Conservation (phyloP, 371 early-diverging fungal species). For the Mucor irregularis region DNA sequence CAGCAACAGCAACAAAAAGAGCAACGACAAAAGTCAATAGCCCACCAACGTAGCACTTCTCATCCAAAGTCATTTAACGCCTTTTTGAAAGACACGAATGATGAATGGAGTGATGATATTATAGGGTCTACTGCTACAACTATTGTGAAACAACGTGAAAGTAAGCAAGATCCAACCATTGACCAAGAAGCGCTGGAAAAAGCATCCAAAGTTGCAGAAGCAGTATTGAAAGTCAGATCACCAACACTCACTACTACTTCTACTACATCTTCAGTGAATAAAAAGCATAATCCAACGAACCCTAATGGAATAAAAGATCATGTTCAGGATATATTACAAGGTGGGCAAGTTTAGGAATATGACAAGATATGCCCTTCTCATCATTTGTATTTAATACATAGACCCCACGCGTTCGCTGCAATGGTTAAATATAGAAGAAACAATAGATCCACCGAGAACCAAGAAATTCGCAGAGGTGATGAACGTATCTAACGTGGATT, state of each 20-base stretch:
- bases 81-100: slow-evolving; percentile 53
- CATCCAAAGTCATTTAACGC: slow-evolving; percentile 46
- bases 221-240: background rate
- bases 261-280: background rate
- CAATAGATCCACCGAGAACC: slow-evolving; percentile 29
- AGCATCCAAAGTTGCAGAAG: slow-evolving; percentile 9
- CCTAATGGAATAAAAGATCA: slow-evolving; percentile 24
- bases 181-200: slow-evolving; percentile 9
- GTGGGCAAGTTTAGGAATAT: background rate
- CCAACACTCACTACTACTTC: background rate
- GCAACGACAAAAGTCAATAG: slow-evolving; percentile 1
- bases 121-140: slow-evolving; percentile 11
- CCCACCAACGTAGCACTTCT: slow-evolving; percentile 36
- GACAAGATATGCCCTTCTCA: too few species aligned
- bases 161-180: background rate
- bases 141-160: background rate
- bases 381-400: background rate
- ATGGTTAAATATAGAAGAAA: slow-evolving; percentile 18
- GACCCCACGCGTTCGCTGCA: slow-evolving; percentile 26
- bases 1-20: slow-evolving; percentile 5
- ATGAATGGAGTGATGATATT: slow-evolving; percentile 54
- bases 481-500: slow-evolving; percentile 73
- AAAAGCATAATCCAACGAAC: slow-evolving; percentile 10
- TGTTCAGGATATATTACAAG: slow-evolving; percentile 15
- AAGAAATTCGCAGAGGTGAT: slow-evolving; percentile 74